These are phyloP conservation scores for Chimonanthus praecox DNA, from an alignment of 164 flowering plant species.

Conservation along the genomic window DNA sequence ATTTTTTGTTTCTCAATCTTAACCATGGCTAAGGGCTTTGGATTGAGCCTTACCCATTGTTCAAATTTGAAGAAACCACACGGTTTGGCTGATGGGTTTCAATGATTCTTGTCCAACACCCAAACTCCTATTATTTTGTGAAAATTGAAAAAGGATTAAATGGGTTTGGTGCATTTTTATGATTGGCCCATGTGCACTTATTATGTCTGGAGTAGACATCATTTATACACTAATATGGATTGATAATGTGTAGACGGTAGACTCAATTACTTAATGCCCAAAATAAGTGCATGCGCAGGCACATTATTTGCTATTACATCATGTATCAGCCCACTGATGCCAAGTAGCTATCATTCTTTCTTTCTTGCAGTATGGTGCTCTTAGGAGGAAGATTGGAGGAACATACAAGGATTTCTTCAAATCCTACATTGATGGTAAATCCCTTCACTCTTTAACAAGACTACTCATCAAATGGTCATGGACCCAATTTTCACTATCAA, in stretches of 20 bases:
- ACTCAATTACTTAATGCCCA: not conserved
- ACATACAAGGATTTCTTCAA: conserved; percentile 97
- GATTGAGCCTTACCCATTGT: no score
- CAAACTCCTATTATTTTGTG: no score
- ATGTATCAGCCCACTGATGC: not conserved
- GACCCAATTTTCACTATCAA: not conserved
- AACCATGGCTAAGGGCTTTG: no score
- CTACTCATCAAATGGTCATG: not conserved
- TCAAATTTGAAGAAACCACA: not conserved
- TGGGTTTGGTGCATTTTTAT: no score
- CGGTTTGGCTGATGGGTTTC: not conserved
- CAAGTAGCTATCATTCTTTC: not conserved
- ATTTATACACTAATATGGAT: not conserved
- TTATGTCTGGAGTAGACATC: not conserved
- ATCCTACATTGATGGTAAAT: conserved; percentile 80
- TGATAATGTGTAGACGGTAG: not conserved
- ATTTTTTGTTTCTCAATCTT: no score
- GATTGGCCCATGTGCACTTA: not conserved
- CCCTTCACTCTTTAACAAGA: not conserved
- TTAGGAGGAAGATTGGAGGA: conserved; percentile 92
- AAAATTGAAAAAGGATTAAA: no score
- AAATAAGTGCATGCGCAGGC: not conserved
- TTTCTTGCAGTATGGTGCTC: conserved; percentile 76
- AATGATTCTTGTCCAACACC: no score
- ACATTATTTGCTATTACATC: not conserved